Evolutionary conservation across 2,329 filamentous ascomycete genomes (phyloP), one percentile per base, ranked within the genome.

Genomic region (Fulvia fulva): DNA sequence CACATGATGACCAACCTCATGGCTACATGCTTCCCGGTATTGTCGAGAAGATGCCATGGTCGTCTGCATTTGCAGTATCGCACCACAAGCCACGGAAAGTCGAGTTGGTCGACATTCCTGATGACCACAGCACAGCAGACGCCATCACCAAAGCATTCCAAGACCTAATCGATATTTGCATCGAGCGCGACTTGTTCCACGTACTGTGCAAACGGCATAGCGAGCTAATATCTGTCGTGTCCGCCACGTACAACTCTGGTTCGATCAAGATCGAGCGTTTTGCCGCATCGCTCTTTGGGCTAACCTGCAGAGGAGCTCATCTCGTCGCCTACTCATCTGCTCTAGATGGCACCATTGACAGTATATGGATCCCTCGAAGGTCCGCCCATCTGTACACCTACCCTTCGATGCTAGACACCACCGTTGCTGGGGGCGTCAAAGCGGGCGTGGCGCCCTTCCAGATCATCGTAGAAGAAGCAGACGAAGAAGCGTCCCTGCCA

Each of bases 361-460:
- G 74, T 2, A 79, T 97, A 44, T 97, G 94, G 92, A 83, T 95
- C 1, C 88, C 93, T 2, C 83, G 87, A 49, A 82, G 93, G 8
- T 83, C 91, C 11, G 79, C 79, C 53, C 83, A 80, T 61, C 97
- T 97, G 77, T 85, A 89, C 64, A 96, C 91, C 0, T 99, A 91
- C 69, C 87, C 88, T 0, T 82, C 87, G 23, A 91, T 96, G 79
- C 80, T 97, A 60, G 94, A 97, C 74, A 97, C 97, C 72, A 91
- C 91, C 1, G 93, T 95, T 3, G 94, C 91, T 0, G 89, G 89
- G 1, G 89, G 90, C 0, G 85, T 97, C 64, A 87, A 88, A 72
- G 88, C 89, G 0, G 88, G 86, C n/a, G 91, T 96, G 71, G 80
- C 81, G 19, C 89, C 89, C 0, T 87, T 91, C 47, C 90, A 93